Percentiles rank a stretch among this genome's conserved stretches.
Conservation (phyloP, 768 basidiomycete genomes). For the Kwoniella dendrophila region DNA sequence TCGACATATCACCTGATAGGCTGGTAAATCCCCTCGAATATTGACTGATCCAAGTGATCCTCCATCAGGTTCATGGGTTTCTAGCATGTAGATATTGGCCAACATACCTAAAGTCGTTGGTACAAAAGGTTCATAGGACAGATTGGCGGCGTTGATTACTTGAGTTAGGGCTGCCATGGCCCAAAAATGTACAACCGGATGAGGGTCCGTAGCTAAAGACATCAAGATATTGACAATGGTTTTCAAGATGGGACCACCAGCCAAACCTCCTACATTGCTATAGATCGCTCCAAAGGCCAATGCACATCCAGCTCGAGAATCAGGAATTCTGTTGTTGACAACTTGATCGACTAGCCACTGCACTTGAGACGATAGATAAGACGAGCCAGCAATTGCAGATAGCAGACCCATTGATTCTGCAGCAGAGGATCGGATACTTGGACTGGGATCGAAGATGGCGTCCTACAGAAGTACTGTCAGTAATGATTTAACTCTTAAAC, state of each 20-base stretch:
- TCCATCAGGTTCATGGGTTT: constrained; percentile 90
- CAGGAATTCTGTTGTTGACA: constrained; percentile 89
- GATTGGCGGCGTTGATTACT: constrained; percentile 87
- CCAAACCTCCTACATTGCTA: constrained; percentile 87
- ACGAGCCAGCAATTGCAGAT: constrained; percentile 76
- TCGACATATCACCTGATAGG: constrained; percentile 86
- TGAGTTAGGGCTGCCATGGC: constrained; percentile 79
- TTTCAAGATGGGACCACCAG: constrained; percentile 89
- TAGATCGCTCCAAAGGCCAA: constrained; percentile 90
- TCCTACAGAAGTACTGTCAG: constrained; percentile 60
- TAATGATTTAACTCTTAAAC: not conserved
- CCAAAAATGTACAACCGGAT: constrained; percentile 94
- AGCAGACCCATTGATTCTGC: constrained; percentile 89
- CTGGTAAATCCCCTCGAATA: constrained; percentile 83
- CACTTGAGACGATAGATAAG: constrained; percentile 80
- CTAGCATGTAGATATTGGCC: constrained; percentile 82
- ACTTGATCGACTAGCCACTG: constrained; percentile 91
- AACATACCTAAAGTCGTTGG: constrained; percentile 85
- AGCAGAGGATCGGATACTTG: constrained; percentile 71
- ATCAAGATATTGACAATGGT: constrained; percentile 93
- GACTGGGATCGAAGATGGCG: constrained; percentile 76
- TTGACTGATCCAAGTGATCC: constrained; percentile 81
- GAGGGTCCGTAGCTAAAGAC: constrained; percentile 93
- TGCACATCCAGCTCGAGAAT: constrained; percentile 89
- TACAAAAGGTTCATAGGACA: constrained; percentile 87